These are phyloP conservation scores for Coccomyxa subellipsoidea DNA, from an alignment of 163 green algal species.

Conservation along the genomic window DNA sequence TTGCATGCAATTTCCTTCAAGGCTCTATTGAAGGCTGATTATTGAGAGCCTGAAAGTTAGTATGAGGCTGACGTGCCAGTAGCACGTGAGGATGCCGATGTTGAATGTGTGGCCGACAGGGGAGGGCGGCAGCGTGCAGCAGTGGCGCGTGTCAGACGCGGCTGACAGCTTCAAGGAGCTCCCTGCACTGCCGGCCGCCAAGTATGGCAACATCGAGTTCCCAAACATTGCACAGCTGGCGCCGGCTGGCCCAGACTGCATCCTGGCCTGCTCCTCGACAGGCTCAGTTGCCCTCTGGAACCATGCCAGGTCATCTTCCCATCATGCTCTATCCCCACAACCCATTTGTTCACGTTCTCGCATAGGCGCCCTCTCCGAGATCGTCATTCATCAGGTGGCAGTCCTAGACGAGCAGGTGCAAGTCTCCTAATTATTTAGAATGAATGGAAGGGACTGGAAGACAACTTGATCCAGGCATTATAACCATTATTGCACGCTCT, in stretches of 20 bases:
- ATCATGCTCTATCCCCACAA: too few relatives aligned
- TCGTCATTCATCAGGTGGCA: too few relatives aligned
- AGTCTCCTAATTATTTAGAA: too few relatives aligned
- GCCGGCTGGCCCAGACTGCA: background rate
- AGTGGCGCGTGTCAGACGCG: background rate
- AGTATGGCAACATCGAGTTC: background rate
- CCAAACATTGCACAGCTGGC: background rate
- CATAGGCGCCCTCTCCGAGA: too few relatives aligned
- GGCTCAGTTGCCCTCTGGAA: background rate
- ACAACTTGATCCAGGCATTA: too few relatives aligned
- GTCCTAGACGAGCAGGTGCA: too few relatives aligned
- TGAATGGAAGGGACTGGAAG: too few relatives aligned
- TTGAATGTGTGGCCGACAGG: background rate
- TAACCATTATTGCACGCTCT: too few relatives aligned
- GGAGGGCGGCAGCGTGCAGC: background rate
- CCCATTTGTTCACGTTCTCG: too few relatives aligned
- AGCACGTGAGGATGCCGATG: background rate
- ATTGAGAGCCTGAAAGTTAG: background rate
- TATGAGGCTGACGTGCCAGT: background rate
- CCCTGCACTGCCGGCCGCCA: background rate
- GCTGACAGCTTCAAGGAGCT: background rate
- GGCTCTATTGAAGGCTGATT: background rate
- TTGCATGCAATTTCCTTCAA: background rate
- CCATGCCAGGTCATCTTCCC: background rate
- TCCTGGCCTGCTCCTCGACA: background rate